phyloP scores from a whole-genome alignment of 208 protist species.

The Entamoeba histolytica region DNA sequence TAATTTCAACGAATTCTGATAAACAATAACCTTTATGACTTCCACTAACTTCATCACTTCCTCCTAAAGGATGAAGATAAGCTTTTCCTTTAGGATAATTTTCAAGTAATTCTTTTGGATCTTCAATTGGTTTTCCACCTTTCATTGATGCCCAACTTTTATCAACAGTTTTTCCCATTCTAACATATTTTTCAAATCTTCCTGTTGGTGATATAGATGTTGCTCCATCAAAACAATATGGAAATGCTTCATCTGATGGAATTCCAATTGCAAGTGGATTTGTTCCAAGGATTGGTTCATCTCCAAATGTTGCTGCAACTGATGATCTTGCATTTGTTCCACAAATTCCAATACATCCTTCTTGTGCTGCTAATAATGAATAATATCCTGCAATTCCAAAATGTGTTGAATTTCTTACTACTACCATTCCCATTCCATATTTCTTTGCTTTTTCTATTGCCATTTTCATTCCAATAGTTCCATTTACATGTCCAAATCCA shows the following conservation, averaged over 20 bases:
- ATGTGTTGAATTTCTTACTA: constrained; percentile 28
- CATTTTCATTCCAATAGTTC: constrained; percentile 22
- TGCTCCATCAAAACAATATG: constrained; percentile 27
- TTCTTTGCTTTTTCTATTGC: constrained; percentile 34
- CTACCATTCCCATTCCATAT: constrained; percentile 29
- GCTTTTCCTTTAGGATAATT: not conserved
- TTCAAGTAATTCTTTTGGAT: constrained; percentile 2
- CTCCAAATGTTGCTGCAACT: constrained; percentile 20
- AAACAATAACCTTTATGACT: constrained; percentile 34
- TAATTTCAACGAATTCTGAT: constrained; percentile 13
- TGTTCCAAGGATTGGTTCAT: constrained; percentile 28
- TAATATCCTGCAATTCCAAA: constrained; percentile 36
- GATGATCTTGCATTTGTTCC: constrained; percentile 31
- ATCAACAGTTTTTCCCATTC: constrained; percentile 9
- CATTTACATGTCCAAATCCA: constrained; percentile 27
- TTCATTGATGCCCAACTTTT: constrained; percentile 15
- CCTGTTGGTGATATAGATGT: constrained; percentile 25
- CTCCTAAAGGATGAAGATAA: constrained; percentile 10
- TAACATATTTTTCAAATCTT: constrained; percentile 21
- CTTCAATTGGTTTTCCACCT: not conserved
- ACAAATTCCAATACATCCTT: constrained; percentile 25
- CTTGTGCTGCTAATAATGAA: constrained; percentile 5
- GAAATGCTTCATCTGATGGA: constrained; percentile 31
- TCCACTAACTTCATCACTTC: constrained; percentile 20
- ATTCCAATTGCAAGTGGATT: constrained; percentile 30